Base-by-base conservation (phyloP, 2,329 filamentous ascomycete genomes). In the Talaromyces sp. region DNA sequence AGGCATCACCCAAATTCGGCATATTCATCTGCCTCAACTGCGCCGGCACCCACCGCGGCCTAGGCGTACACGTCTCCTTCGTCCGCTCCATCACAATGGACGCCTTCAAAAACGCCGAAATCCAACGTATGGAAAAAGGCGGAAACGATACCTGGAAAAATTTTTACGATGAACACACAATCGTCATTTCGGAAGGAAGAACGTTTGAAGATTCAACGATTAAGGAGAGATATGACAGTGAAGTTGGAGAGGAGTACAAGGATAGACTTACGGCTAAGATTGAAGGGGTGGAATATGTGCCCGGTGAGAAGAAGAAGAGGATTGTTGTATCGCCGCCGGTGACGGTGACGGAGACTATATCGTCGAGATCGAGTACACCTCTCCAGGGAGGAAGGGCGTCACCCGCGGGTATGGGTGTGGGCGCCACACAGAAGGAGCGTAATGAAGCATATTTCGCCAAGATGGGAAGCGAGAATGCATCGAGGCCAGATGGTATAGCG, bases 41-140 rank as follows among this genome's bases (percentile, higher is more conserved):
- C 83, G 94, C 93, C 38, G 95, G 95, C 72, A 91, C 95, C 62
- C 95, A 99, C 81, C 91, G 95, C 69, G 93, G 93, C 2, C 88
- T 99, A 34, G 95, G 95, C 68, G 95, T 99, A 40, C 95, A 99
- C 83, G 97, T 99, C 78, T 97, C 93, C 76, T 99, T 99, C 81
- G 93, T 99, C 69, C 91, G 95, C 67, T 95, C 91, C 74, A 95
- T 98, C 75, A 97, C 92, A 68, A 99, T 99, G 95, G 95, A 99
- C 81, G 93, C 93, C 65, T 98, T 99, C 84, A 99, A 99, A 79
- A 87, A 88, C 69, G 86, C 86, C 73, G 95, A 99, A 80, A 94
- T 98, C 73, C 89, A 92, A 79, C 90, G 93, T 70, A 98, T 99
- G 95, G 88, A 93, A 66, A 84, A 91, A 25, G 95, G 94, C 54